A percentile compares a stretch with the other conserved stretches of the same genome.
Evolutionary conservation across 2,329 filamentous ascomycete genomes (phyloP).

Genomic region (Albophoma yamanashiensis): DNA sequence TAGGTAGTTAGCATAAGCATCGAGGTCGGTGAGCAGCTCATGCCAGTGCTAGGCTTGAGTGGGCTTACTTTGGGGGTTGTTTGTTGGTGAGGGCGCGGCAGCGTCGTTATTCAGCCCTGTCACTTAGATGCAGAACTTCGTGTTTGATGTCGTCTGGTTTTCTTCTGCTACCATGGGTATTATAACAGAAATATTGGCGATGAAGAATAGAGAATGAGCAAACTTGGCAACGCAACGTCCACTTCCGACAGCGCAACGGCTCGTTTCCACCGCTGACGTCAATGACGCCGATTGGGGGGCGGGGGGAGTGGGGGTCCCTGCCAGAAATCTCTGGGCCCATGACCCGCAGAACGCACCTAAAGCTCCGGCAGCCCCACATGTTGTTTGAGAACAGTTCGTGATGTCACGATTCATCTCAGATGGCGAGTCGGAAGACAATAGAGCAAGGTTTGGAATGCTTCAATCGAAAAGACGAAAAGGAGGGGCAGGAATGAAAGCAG

Average conservation of each 20-base stretch:
- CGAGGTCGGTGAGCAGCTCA: no score
- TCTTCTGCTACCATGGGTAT: not conserved
- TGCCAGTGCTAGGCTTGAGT: not conserved
- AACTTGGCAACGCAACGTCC: not conserved
- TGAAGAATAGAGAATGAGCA: not conserved
- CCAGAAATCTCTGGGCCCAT: no score
- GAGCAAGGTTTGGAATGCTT: not conserved
- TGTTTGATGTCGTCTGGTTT: not conserved
- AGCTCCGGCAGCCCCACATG: not conserved
- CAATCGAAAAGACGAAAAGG: no score
- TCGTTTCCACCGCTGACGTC: not conserved
- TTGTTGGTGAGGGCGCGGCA: not conserved
- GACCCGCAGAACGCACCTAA: not conserved
- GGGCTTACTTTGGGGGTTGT: not conserved
- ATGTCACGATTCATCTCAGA: not conserved
- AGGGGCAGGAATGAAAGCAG: no score
- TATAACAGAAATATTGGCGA: not conserved
- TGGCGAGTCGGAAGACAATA: not conserved
- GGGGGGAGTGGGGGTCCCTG: no score
- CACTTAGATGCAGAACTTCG: not conserved
- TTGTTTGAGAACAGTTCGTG: not conserved
- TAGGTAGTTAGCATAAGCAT: not conserved
- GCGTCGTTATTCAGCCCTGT: not conserved
- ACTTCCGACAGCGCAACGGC: not conserved
- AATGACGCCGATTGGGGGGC: not conserved